Base-by-base conservation (phyloP, 306 rosid species). In the Trichosanthes truncata region DNA sequence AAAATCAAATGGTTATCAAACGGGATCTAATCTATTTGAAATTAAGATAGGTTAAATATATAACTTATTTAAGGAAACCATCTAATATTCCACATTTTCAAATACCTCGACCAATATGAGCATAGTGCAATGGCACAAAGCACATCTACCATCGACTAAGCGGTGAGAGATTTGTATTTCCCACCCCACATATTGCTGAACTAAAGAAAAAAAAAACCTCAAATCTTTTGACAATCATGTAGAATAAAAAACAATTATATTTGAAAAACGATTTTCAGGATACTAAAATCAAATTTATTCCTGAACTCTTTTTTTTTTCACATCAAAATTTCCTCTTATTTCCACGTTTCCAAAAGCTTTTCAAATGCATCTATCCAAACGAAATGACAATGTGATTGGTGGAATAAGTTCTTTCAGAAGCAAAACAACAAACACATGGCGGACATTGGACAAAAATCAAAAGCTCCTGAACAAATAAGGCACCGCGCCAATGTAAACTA, bases 361-460 rank as follows among this genome's bases (percentile, higher is more conserved):
- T 40, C 46, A 20, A 68, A 68, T 43, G 36, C 55, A 71, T 21
- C 12, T 14, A 41, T 53, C 59, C 23, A 20, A 45, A 6, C 5
- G 21, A 74, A 74, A 74, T 51, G n/a, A 48, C 20, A 52, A 18
- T 35, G 15, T 49, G 62, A 29, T 20, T 26, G 29, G 26, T 29
- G 5, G 29, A 51, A 51, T 20, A 53, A 20, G 21, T 75, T 62
- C 57, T 65, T 63, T 62, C 7, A 51, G 77, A 82, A 74, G 45
- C 84, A 76, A 84, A 85, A 66, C 80, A 3, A 67, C 89, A 68
- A 87, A 87, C 87, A 84, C 7, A 7, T 81, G 84, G 85, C 68
- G 83, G 60, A 74, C 80, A 61, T 14, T 0, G 23, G 21, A 40
- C 59, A 69, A 1, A 21, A 69, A 21, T 40, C 13, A 41, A 41